phyloP scores from a whole-genome alignment of 116 monocot genomes.

The Cymodocea nodosa region DNA sequence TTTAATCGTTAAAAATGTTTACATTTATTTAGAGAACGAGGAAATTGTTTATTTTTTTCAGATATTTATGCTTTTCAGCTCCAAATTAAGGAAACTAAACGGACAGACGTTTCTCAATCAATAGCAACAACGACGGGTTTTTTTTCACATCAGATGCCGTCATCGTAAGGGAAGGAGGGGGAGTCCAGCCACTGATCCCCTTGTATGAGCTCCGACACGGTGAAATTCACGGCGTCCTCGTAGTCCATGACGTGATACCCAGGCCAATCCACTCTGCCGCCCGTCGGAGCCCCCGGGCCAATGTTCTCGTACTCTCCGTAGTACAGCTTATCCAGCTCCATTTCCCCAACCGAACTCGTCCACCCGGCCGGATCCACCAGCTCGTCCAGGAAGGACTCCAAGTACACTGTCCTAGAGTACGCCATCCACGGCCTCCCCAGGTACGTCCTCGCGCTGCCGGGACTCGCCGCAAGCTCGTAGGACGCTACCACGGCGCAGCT shows the following conservation, averaged over 20 bases:
- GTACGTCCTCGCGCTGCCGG: slow-evolving; percentile 17
- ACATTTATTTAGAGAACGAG: too few species aligned
- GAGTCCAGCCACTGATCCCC: slow-evolving; percentile 26
- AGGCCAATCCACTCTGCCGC: slow-evolving; percentile 11
- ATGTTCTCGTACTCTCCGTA: slow-evolving; percentile 21
- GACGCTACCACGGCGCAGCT: slow-evolving; percentile 49
- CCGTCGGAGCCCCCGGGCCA: slow-evolving; percentile 10
- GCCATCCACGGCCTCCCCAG: slow-evolving; percentile 60
- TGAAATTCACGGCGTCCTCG: slow-evolving; percentile 14
- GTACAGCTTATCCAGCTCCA: slow-evolving; percentile 16
- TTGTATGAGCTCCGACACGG: slow-evolving; percentile 15
- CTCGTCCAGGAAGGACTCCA: slow-evolving; percentile 36
- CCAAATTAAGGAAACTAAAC: too few species aligned
- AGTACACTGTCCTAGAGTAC: slow-evolving; percentile 51
- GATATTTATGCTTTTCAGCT: too few species aligned
- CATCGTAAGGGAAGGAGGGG: slow-evolving; percentile 25
- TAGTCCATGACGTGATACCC: slow-evolving; percentile 14
- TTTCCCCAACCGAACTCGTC: slow-evolving; percentile 21
- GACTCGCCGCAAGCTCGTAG: slow-evolving; percentile 24
- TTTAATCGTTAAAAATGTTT: too few species aligned
- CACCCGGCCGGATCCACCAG: slow-evolving; percentile 44
- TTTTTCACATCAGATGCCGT: not conserved
- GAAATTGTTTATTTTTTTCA: too few species aligned
- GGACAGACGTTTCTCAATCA: too few species aligned
- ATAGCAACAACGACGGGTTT: too few species aligned